Percentiles rank a stretch among this genome's conserved stretches.
phyloP scores from a whole-genome alignment of 805 yeast species.

The Starmerella bombicola region DNA sequence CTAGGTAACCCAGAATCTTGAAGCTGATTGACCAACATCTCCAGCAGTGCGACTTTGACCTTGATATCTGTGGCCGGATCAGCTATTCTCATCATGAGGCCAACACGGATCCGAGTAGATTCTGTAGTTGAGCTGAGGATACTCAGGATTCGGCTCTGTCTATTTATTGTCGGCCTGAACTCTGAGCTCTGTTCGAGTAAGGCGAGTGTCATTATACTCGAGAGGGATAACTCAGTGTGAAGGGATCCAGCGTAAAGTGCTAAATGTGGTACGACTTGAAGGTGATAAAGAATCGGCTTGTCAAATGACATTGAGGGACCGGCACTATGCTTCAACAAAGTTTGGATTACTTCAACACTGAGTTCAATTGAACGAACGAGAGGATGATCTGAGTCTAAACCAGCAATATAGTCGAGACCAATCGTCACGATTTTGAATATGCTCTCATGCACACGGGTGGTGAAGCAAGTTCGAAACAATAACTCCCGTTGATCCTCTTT shows the following conservation, averaged over 20 bases:
- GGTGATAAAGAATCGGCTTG: conserved; percentile 57
- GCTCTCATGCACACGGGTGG: conserved; percentile 42
- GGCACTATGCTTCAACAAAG: conserved; percentile 26
- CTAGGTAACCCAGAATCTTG: conserved; percentile 27
- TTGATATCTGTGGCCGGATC: conserved; percentile 5
- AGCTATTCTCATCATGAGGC: conserved; percentile 59
- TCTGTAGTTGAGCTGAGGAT: conserved; percentile 68
- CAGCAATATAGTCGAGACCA: conserved; percentile 48
- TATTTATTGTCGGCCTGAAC: conserved; percentile 32
- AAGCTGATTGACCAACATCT: conserved; percentile 44
- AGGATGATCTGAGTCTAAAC: conserved; percentile 28
- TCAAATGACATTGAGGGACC: conserved; percentile 12
- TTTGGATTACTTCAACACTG: conserved; percentile 36
- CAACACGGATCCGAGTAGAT: conserved; percentile 55
- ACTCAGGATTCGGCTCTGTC: conserved; percentile 52
- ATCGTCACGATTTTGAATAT: conserved; percentile 45
- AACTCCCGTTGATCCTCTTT: no score
- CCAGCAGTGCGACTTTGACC: conserved; percentile 46
- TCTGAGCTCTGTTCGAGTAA: conserved; percentile 39
- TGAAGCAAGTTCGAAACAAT: conserved; percentile 46
- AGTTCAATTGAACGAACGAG: conserved; percentile 31
- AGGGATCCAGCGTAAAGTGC: conserved; percentile 58
- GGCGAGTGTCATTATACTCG: conserved; percentile 42
- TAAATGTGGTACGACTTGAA: conserved; percentile 61
- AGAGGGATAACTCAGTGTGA: conserved; percentile 39